Percentiles rank a stretch among this genome's conserved stretches.
These are phyloP conservation scores for Plasmodium sp. DNA, from an alignment of 169 alveolate species.

Conservation along the genomic window DNA sequence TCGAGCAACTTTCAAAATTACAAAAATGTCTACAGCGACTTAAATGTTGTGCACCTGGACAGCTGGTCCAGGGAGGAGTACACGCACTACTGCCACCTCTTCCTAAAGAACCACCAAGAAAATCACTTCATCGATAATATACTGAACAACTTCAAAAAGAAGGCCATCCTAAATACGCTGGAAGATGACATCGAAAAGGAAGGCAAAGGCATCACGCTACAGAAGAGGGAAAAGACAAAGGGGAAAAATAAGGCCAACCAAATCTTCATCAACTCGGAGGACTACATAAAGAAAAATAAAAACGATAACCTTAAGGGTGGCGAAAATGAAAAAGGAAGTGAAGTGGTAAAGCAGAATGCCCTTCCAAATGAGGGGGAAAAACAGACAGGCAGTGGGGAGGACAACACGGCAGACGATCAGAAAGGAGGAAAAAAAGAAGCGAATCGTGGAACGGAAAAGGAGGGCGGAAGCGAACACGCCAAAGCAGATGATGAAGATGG, in stretches of 20 bases:
- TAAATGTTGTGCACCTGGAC: constrained; percentile 40
- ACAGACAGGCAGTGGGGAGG: not conserved
- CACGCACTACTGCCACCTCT: constrained; percentile 27
- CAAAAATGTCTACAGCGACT: constrained; percentile 58
- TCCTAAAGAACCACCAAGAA: constrained; percentile 30
- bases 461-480: not conserved
- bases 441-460: not conserved
- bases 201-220: not conserved
- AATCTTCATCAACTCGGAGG: constrained; percentile 24
- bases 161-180: constrained; percentile 52
- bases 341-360: not conserved
- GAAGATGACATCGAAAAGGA: constrained; percentile 62
- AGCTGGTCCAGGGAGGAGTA: constrained; percentile 67
- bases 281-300: constrained; percentile 19
- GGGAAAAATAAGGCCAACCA: constrained; percentile 2
- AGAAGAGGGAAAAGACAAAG: constrained; percentile 34
- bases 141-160: constrained; percentile 55
- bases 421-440: not conserved
- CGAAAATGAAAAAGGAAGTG: not conserved
- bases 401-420: not conserved
- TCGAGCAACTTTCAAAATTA: constrained; percentile 27
- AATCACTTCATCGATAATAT: constrained; percentile 71
- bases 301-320: not conserved
- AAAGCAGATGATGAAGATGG: not conserved
- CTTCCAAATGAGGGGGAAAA: not conserved